Conservation (phyloP, 306 rosid genomes). For the Phaseolus lunatus region DNA sequence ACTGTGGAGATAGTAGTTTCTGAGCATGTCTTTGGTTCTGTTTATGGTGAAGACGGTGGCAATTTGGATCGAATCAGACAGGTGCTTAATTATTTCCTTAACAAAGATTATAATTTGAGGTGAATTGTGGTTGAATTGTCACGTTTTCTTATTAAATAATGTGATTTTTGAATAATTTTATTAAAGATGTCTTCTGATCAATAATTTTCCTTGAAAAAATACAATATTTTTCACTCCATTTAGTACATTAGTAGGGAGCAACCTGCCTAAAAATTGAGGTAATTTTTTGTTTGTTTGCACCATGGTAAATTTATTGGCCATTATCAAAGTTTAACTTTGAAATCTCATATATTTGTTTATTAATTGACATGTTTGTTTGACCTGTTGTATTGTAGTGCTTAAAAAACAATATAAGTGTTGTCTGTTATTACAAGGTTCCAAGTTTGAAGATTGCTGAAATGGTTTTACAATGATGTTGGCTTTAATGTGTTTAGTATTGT, state of each 20-base stretch:
- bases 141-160: not conserved
- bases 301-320: constrained; percentile 10
- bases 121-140: constrained; percentile 3
- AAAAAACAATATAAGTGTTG: not conserved
- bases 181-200: constrained; percentile 10
- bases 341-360: not conserved
- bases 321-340: not conserved
- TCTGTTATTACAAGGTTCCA: not conserved
- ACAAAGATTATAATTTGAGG: constrained; percentile 3
- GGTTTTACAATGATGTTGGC: constrained; percentile 22
- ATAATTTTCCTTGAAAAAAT: not conserved
- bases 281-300: not conserved
- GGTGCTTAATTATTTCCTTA: constrained; percentile 48
- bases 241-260: constrained; percentile 11
- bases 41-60: constrained; percentile 71
- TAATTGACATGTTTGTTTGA: too few relatives aligned
- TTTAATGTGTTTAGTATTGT: constrained; percentile 6
- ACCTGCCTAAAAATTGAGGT: not conserved
- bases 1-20: constrained; percentile 66
- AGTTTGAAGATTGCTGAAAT: constrained; percentile 28
- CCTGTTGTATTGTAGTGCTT: not conserved
- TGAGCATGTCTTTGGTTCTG: constrained; percentile 60
- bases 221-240: constrained; percentile 17
- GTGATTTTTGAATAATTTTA: not conserved
- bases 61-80: constrained; percentile 64